Percentiles rank a stretch among this genome's conserved stretches.
These are phyloP conservation scores for Blastobotrys americana DNA, from an alignment of 805 yeast species.

Conservation along the genomic window DNA sequence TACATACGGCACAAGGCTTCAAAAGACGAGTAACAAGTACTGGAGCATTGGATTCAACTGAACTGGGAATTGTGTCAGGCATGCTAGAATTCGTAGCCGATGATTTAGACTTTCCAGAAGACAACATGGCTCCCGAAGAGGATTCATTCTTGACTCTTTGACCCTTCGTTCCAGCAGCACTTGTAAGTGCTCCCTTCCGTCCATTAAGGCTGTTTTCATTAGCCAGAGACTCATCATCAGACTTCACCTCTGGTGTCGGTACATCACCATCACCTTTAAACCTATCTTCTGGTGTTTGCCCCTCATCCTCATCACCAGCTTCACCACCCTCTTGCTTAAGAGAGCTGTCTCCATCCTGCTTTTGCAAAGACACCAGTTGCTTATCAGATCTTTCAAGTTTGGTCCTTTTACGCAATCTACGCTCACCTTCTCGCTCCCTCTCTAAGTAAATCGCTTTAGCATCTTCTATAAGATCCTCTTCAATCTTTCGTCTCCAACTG, in stretches of 20 bases:
- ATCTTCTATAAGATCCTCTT: constrained; percentile 56
- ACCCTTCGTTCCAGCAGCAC: neutral
- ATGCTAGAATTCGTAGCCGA: neutral
- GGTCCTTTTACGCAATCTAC: constrained; percentile 10
- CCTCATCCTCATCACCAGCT: constrained; percentile 13
- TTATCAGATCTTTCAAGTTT: no score
- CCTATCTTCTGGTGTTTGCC: constrained; percentile 13
- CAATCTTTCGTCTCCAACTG: constrained; percentile 56
- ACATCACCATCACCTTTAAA: neutral
- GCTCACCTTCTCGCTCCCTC: constrained; percentile 22
- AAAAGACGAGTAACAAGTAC: constrained; percentile 5
- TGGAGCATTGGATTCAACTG: neutral
- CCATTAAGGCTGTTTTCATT: neutral
- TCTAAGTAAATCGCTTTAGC: constrained; percentile 26
- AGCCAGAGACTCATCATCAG: neutral
- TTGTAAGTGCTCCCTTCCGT: neutral
- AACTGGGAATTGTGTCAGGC: neutral
- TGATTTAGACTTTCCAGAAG: neutral
- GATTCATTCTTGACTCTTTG: neutral
- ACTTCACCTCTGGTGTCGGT: neutral
- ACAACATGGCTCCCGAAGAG: neutral
- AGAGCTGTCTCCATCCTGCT: constrained; percentile 3
- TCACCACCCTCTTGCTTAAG: constrained; percentile 10
- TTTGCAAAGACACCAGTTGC: no score
- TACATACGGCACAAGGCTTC: constrained; percentile 54